Evolutionary conservation across 1,139 yeast genomes (phyloP), one percentile per base, ranked within the genome.

Genomic region (Nakaseomyces sp.): DNA sequence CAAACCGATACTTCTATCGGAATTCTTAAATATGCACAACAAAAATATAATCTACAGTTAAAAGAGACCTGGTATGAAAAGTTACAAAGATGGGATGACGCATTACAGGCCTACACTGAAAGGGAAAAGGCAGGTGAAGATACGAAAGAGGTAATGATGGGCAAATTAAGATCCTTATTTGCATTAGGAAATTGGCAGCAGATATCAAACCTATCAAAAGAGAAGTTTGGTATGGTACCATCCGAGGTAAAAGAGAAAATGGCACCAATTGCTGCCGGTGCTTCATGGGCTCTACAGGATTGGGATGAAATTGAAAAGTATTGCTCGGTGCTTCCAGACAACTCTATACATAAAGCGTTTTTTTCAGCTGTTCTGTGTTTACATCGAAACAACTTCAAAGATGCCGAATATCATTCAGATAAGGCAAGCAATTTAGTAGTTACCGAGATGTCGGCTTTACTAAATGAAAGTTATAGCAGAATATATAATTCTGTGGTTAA

Each of bases 1-100:
- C 98, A 93, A 60, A 81, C 95, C 0, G 99, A 93, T 66, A 96
- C 99, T 0, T 98, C 98, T 0, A 87, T 91, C 47, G 99, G 99
- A 50, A 89, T 91, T 45, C 71, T 93, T 56, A 89, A 88, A 56
- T 95, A 89, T 63, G 97, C 98, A 1, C 97, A 93, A 60, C 79
- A 85, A 50, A 94, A 88, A 52, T 96, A 89, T 59, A 91, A 87
- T 52, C 70, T 91, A 41, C 96, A 89, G 63, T 72, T 93, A 50
- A 91, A 89, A 57, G 98, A 91, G 64, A 86, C 96, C 0, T 93
- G 98, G 98, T 91, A 86, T 57, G 98, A 91, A 62, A 91, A 89
- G 62, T 69, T 93, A 38, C 96, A 89, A 58, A 74, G 97, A 51
- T 93, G 99, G 99, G 97, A 91, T 53, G 98, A 93, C 65, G 99